Evolutionary conservation across 1,284 basidiomycete genomes (phyloP).

Genomic region (Cryptococcus sp.): DNA sequence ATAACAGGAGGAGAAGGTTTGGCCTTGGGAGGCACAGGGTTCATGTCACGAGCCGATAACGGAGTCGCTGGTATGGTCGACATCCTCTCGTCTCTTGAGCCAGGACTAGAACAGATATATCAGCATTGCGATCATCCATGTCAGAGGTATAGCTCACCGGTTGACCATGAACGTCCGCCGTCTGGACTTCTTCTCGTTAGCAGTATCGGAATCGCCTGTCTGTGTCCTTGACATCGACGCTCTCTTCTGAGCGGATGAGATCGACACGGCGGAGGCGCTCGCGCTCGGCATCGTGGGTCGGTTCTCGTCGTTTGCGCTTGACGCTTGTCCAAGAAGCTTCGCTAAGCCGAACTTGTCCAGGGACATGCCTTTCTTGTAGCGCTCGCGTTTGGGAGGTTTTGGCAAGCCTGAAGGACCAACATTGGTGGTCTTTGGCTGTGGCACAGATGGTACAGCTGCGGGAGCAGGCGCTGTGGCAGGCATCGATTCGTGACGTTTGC

Average conservation of each 20-base stretch:
- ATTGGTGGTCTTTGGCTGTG: slow-evolving; percentile 13
- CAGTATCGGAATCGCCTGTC: slow-evolving; percentile 19
- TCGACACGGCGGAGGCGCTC: slow-evolving; percentile 15
- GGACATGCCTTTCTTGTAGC: slow-evolving; percentile 65
- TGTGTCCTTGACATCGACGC: slow-evolving; percentile 12
- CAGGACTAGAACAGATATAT: neutral
- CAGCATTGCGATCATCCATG: too few relatives aligned
- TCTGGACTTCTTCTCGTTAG: slow-evolving; percentile 41
- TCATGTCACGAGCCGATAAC: slow-evolving; percentile 26
- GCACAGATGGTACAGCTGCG: neutral
- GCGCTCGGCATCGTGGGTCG: slow-evolving; percentile 24
- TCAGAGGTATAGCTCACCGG: slow-evolving; percentile 21
- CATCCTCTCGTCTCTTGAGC: slow-evolving; percentile 7
- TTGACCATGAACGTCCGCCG: slow-evolving; percentile 40
- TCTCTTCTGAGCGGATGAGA: slow-evolving; percentile 24
- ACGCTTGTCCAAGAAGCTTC: slow-evolving; percentile 59
- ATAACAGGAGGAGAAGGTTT: slow-evolving; percentile 19
- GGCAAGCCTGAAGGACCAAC: slow-evolving; percentile 24
- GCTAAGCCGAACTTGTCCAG: slow-evolving; percentile 73
- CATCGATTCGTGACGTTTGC: slow-evolving; percentile 28
- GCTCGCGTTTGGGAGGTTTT: slow-evolving; percentile 45
- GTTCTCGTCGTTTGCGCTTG: slow-evolving; percentile 16
- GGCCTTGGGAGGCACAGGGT: slow-evolving; percentile 10
- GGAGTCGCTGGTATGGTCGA: slow-evolving; percentile 19
- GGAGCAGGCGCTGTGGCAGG: slow-evolving; percentile 9